Conservation (phyloP, 768 basidiomycete genomes). For the Russula griseocarnosa region DNA sequence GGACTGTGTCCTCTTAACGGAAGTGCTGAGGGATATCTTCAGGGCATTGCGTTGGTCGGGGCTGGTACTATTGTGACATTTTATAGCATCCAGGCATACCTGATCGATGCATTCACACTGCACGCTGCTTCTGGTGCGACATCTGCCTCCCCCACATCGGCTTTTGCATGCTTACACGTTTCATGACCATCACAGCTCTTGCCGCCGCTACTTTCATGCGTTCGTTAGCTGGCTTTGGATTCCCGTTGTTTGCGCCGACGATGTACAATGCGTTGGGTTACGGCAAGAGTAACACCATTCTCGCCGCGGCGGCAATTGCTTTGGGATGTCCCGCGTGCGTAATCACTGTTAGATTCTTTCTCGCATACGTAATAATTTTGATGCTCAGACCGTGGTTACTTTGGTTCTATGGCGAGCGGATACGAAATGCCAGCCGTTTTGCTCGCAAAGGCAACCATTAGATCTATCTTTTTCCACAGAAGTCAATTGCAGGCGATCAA, state of each 20-base stretch:
- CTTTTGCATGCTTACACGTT: conserved; percentile 17
- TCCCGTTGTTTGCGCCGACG: conserved; percentile 69
- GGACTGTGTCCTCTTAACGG: not conserved
- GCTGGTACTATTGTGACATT: conserved; percentile 56
- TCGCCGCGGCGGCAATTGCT: conserved; percentile 54
- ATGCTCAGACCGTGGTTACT: conserved; percentile 40
- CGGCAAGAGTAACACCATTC: conserved; percentile 63
- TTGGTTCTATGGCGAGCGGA: conserved; percentile 50
- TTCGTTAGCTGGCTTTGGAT: conserved; percentile 65
- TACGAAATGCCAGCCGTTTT: conserved; percentile 18
- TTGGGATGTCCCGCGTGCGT: conserved; percentile 52
- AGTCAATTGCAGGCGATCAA: not conserved
- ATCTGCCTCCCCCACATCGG: not conserved
- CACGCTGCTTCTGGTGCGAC: conserved; percentile 61
- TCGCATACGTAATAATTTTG: conserved; percentile 33
- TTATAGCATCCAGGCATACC: conserved; percentile 61
- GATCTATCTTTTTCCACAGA: not conserved
- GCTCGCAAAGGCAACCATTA: not conserved
- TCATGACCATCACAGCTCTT: conserved; percentile 42
- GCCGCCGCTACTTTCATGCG: conserved; percentile 63
- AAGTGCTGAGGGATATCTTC: conserved; percentile 19
- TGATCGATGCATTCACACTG: conserved; percentile 63
- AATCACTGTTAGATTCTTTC: not conserved
- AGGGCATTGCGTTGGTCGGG: conserved; percentile 59
- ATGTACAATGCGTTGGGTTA: conserved; percentile 66